Base-by-base conservation (phyloP, 352 stramenopile genomes). In the Globisporangium megalacanthum region DNA sequence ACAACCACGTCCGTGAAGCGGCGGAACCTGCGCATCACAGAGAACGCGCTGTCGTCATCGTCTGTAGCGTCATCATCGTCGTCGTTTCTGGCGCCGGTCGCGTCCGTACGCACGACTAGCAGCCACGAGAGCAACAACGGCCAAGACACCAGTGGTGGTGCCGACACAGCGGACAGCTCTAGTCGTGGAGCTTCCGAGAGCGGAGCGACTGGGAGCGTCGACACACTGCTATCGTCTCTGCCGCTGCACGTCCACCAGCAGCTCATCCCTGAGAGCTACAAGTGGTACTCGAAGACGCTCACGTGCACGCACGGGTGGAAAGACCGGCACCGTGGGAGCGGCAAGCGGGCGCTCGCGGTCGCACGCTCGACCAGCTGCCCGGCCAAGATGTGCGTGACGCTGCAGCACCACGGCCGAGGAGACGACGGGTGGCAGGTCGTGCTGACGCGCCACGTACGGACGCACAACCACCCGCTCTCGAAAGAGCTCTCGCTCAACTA, bases 231-330 rank as follows among this genome's bases (percentile, higher is more conserved):
- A 5, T 15, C 20, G 15, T 14, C 35, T 15, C 48, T 37, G 11
- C 48, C 35, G 48, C 25, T n/a, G 10, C 47, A 52, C 15, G 33
- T 33, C 17, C 65, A 77, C 19, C 72, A 67, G 20, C 72, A 66
- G 52, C 58, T 89, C 58, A 88, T 92, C 44, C 81, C 81, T 0
- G 69, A 83, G 55, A 69, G 63, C 35, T 84, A 70, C 58, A 72
- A 75, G 49, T 92, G 81, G 81, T 92, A 92, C 54, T 92, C 81
- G 47, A 92, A 92, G 69, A 88, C 81, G 35, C 69, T 92, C 37
- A 86, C 86, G 66, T 92, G 81, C 51, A 92, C 81, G 6, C 81
- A 92, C 60, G 81, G 81, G 6, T 92, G 81, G 81, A 89, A 89
- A 59, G 68, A 84, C 44, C 77, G 81, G 8, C 69, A 83, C 42